Evolutionary conservation across 2,329 filamentous ascomycete species (phyloP), one percentile per base, ranked within the genome.

Genomic region (Pseudogymnoascus sp.): DNA sequence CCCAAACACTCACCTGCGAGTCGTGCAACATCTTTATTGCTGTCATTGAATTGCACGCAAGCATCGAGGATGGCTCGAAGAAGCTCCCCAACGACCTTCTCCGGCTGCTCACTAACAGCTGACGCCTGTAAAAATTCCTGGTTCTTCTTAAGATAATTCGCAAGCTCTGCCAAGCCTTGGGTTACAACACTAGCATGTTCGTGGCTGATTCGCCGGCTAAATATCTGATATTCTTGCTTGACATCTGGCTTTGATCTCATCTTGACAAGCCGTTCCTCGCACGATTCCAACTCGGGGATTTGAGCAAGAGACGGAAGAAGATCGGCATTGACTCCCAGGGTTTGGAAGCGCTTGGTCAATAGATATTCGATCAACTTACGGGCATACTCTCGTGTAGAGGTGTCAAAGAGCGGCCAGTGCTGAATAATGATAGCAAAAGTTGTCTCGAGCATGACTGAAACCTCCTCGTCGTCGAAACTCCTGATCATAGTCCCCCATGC

Each of bases 181-280:
- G 89, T 82, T 19, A 96, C 90, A 57, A 99, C 93, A 1, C 89
- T 88, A 0, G 87, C 83, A 72, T 93, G 96, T 68, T 99, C 95
- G 70, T 95, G 91, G 42, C 82, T 79, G 63, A 96, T 83, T 66
- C 95, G 85, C 67, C 85, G 80, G 21, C 87, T 82, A 68, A 96
- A 95, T 3, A 91, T 82, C 40, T 83, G 80, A 64, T 93, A 86
- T 10, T 84, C 81, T 62, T 85, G 87, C 68, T 87, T 84, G 15
- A 83, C 78, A 68, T 89, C 87, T 64, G 89, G 83, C 19, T 83
- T 81, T 2, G 77, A 78, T 68, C 90, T 90, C 65, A 95, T 77
- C 1, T 80, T 78, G 13, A 81, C 79, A 9, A 99, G 78, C 64
- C 85, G 83, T 6, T 76, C 74, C 69, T 93, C 89, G 15, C 92